Base-by-base conservation (phyloP, 2,329 filamentous ascomycete species). In the Gyromitra esculenta region DNA sequence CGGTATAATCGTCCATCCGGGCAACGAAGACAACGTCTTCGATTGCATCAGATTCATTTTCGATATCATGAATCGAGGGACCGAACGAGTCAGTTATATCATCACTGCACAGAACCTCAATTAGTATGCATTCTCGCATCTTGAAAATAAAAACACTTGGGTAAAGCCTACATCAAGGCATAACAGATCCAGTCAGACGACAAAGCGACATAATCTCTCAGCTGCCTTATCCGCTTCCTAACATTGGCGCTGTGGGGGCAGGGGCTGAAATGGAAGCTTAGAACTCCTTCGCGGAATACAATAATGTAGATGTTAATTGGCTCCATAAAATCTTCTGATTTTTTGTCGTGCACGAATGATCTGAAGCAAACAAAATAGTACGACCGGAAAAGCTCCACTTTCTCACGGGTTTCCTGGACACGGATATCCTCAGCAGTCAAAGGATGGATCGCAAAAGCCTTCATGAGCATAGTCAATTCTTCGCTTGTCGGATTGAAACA, bases 121-220 rank as follows among this genome's bases (percentile, higher is more conserved):
- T 21, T 39, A 75, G 56, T 67, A 79, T 73, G 77, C 73, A 75
- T 69, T 13, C 25, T 70, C 15, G 70, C n/a, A 64, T 13, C 35
- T 4, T 45, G 25, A 50, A 43, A 37, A 52, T 15, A 11, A 11
- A 21, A 18, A 25, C 63, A 21, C 63, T 75, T 65, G 25, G 57
- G 64, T 39, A 35, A 70, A 60, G 85, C 91, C 87, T 86, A 93
- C 91, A 99, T 98, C 82, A 99, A 88, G 56, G 96, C 96, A 83
- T 99, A 99, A 86, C 96, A 99, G 81, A 98, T 96, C 95, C 96
- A 99, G 84, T 99, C 96, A 80, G 94, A 94, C 82, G 93, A 97
- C 50, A 99, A 87, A 77, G 94, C 91, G 81, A 98, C 92, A 82
- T 97, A 98, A 82, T 99, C 96, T 82, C 97, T 95, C 72, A 99